Base-by-base conservation (phyloP, 129 eudicot species). In the Lonicera japonica region DNA sequence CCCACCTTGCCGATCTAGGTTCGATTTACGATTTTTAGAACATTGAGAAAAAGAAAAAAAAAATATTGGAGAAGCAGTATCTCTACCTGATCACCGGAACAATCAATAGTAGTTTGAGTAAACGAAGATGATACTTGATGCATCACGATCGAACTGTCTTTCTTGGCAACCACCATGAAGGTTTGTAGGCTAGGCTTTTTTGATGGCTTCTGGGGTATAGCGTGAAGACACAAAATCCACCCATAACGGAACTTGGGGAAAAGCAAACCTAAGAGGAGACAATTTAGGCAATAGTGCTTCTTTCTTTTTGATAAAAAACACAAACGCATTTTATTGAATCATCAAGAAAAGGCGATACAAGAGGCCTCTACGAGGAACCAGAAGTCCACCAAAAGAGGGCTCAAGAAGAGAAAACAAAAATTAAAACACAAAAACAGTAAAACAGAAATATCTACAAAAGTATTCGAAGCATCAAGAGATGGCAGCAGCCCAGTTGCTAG, bases 171-270 rank as follows among this genome's bases (percentile, higher is more conserved):
- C 83, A 86, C 83, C 96, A 92, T 82, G 59, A 82, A 80, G 11
- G 98, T 92, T 63, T 74, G 75, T 45, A 92, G 70, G 66, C 80
- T 71, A 25, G 84, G 61, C 69, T 55, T 80, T 65, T 73, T 78
- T 12, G 86, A 73, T 71, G 75, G 67, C 71, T 82, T 80, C 65
- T 65, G 86, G 60, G 90, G 77, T 54, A 92, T 67, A 52, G 65
- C 76, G 80, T 87, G 85, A 78, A 87, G 61, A 57, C 70, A 77
- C 80, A 82, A 59, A 70, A 71, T 82, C 98, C 98, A 92, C 77
- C 98, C 95, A 63, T 68, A 82, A 21, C 98, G 86, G 54, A 92
- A 92, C 76, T 84, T 82, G 21, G 86, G 83, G 53, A 92, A 85
- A 72, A 92, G 83, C 63, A 75, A 67, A 60, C 81, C 96, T 92